Evolutionary conservation across 148 eudicot species (phyloP).

Genomic region (Rhododendron mucronatum): DNA sequence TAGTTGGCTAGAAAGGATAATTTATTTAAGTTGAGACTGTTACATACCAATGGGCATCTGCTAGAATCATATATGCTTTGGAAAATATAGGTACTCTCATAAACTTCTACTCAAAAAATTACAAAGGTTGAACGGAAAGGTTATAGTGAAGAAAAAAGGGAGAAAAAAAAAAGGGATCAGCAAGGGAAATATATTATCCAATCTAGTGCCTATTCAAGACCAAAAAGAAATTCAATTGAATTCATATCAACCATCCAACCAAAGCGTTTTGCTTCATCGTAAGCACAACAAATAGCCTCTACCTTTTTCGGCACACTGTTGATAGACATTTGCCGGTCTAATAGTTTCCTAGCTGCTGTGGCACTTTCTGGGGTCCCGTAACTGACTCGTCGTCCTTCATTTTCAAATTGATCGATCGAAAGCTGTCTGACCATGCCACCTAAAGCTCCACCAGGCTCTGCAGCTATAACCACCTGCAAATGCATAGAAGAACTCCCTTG

Average conservation of each 20-base stretch:
- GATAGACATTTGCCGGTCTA: conserved; percentile 94
- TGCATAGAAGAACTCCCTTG: conserved; percentile 2
- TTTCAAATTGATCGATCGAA: conserved; percentile 96
- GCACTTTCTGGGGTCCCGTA: conserved; percentile 98
- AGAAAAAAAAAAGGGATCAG: neutral
- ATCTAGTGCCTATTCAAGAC: neutral
- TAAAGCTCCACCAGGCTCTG: conserved; percentile 93
- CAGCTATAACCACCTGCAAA: conserved; percentile 93
- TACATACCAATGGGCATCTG: too few relatives aligned
- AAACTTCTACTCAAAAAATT: neutral
- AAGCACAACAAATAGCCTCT: neutral
- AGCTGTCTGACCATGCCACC: conserved; percentile 99
- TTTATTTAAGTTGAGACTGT: too few relatives aligned
- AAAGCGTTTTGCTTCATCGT: neutral
- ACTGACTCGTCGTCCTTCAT: conserved; percentile 96
- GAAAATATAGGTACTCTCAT: neutral
- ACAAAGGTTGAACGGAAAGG: neutral
- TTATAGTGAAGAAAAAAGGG: neutral
- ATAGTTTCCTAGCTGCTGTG: conserved; percentile 89
- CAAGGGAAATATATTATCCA: neutral
- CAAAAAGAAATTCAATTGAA: neutral
- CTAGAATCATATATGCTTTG: neutral
- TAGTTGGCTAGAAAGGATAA: too few relatives aligned
- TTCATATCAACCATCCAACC: neutral
- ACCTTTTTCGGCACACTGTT: conserved; percentile 98